Evolutionary conservation across 2,329 filamentous ascomycete species (phyloP), one percentile per base, ranked within the genome.

Genomic region (Xylariomycetidae sp.): DNA sequence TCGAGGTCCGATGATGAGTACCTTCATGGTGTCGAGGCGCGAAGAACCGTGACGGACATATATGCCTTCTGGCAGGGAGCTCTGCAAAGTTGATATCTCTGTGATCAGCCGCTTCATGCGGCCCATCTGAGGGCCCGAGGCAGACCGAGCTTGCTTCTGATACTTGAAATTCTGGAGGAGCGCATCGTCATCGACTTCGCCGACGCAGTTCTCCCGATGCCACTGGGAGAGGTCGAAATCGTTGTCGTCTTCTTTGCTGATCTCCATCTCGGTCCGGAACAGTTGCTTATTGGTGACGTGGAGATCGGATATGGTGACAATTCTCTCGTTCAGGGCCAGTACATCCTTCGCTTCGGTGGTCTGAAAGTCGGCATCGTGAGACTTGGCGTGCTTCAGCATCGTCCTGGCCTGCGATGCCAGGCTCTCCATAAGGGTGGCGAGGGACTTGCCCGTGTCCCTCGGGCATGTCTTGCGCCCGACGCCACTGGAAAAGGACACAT

Each of bases 11-110:
- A 69, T 54, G 30, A 77, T 71, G 16, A 72, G 36, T 14, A 63
- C 50, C 46, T 72, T 74, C 51, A 75, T 62, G n/a, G 68, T 40
- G 41, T 75, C 71, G 1, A 67, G 57, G 1, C 70, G 59, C 7
- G 59, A 61, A 9, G 57, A 48, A 11, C 61, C 64, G 35, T 72
- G 61, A 7, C 63, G 61, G 14, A 76, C 60, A 36, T 64, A 74
- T 15, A 76, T 72, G 3, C 70, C 70, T 7, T 65, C 60, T 1
- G 72, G 70, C 0, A 76, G 57, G 4, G 63, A 61, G 0, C 65
- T 64, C 13, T 58, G 56, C 25, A 77, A 51, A 1, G 54, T 62
- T 2, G 64, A 59, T 7, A 73, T 45, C 35, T 75, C 70, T 5
- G 51, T 60, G 16, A 69, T 57, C 5, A 75, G 46, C 16, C 62